Evolutionary conservation across 306 rosid genomes (phyloP), one percentile per base, ranked within the genome.

Genomic region (Dryas alaskensis): DNA sequence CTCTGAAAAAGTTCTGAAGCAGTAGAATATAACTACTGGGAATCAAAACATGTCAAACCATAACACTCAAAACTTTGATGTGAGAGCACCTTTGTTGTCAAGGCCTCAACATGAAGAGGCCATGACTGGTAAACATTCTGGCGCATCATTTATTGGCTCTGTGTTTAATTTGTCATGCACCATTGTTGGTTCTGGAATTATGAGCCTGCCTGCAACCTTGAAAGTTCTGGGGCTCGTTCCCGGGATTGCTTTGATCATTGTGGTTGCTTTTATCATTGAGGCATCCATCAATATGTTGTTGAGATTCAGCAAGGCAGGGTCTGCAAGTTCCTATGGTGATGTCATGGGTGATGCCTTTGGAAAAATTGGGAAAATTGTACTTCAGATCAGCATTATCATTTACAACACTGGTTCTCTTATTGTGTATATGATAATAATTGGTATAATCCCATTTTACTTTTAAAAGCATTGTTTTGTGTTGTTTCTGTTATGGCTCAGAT

Each of bases 351-450:
- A 81, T 45, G 74, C 85, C 13, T 79, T 75, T 59, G 88, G 88
- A 45, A 68, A 4, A 49, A 17, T 37, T 14, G 88, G 86, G 53
- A 84, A 76, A 54, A 25, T 73, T 10, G 8, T 60, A 45, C 58
- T 81, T 46, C 85, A 84, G 73, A 65, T 73, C 61, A 39, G 77
- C 44, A 78, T 81, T 62, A 52, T 81, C 27, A 52, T 84, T 67
- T 78, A 81, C 72, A 84, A 79, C 77, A 63, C 76, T 46, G 88
- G 88, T 10, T 74, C 55, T 14, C 77, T 84, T 42, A 73, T 82
- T 4, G 77, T 84, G 14, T 84, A 78, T 70, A 78, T 84, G 88
- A 81, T 84, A 52, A 81, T 84, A 60, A 78, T 81, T 22, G 88
- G 88, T 84, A 60, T 27, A 25, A 61, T n/a, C 54, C 11, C 48